These are phyloP conservation scores for Endoconidiophora polonica DNA, from an alignment of 2,329 filamentous ascomycete species.

Conservation along the genomic window DNA sequence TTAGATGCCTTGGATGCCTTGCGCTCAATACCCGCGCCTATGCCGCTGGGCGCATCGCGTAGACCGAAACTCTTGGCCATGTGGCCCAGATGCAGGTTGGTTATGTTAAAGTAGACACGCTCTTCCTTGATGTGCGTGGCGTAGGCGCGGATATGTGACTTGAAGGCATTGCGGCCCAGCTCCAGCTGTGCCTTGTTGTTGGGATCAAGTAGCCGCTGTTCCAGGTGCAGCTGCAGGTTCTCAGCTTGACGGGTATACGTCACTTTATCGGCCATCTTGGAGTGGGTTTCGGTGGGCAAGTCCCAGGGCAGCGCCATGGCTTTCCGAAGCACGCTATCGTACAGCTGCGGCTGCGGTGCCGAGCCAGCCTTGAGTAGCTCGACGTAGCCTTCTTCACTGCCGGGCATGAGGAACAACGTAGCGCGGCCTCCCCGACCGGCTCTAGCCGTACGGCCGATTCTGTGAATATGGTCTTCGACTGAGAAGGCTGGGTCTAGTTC, in stretches of 20 bases:
- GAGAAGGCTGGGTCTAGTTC: conserved; percentile 95
- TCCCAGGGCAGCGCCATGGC: conserved; percentile 45
- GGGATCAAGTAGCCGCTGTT: conserved; percentile 38
- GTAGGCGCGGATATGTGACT: conserved; percentile 85
- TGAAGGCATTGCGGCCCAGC: conserved; percentile 68
- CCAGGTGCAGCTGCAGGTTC: conserved; percentile 40
- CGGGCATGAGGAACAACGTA: conserved; percentile 76
- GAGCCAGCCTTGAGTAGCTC: conserved; percentile 42
- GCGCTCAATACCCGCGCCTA: conserved; percentile 42
- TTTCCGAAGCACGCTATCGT: conserved; percentile 43
- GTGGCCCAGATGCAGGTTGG: conserved; percentile 78
- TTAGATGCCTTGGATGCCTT: conserved; percentile 22
- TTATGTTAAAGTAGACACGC: conserved; percentile 78
- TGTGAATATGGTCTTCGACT: conserved; percentile 82
- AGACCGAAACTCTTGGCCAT: conserved; percentile 85
- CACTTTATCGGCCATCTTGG: conserved; percentile 25
- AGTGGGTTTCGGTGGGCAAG: conserved; percentile 54
- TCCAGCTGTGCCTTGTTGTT: conserved; percentile 51
- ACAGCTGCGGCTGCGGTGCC: conserved; percentile 33
- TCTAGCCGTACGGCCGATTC: conserved; percentile 86
- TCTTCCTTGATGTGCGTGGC: conserved; percentile 83
- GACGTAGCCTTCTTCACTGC: conserved; percentile 83
- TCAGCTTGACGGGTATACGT: conserved; percentile 36
- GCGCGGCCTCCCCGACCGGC: conserved; percentile 78
- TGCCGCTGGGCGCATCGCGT: conserved; percentile 72